Conservation (phyloP, 2,329 filamentous ascomycete genomes). For the Hirsutella rhossiliensis region DNA sequence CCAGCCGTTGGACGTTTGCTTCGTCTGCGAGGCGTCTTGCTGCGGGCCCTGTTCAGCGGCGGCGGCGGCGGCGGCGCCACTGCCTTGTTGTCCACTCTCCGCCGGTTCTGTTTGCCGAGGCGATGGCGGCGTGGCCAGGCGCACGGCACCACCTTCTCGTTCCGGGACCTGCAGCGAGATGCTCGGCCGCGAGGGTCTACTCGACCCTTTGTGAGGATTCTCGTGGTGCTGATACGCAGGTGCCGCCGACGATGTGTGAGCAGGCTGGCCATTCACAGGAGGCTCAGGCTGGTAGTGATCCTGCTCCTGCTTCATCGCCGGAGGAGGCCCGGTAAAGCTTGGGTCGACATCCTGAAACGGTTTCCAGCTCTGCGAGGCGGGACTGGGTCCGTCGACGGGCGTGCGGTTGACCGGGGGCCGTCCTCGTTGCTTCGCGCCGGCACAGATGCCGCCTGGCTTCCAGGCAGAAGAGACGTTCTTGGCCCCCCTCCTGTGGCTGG, state of each 20-base stretch:
- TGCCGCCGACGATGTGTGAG: background rate
- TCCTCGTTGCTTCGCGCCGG: slow-evolving; percentile 62
- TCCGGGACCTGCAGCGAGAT: slow-evolving; percentile 32
- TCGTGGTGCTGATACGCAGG: slow-evolving; percentile 5
- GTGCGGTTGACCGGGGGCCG: slow-evolving; percentile 59
- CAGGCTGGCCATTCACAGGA: background rate
- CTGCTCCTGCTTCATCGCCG: background rate
- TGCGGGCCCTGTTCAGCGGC: background rate
- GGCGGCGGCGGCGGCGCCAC: background rate
- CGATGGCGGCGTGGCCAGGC: slow-evolving; percentile 43
- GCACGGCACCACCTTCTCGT: slow-evolving; percentile 45
- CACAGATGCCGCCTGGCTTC: slow-evolving; percentile 52
- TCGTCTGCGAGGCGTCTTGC: background rate
- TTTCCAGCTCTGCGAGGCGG: slow-evolving; percentile 47
- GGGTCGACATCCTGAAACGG: slow-evolving; percentile 32
- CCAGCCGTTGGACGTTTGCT: slow-evolving; percentile 3
- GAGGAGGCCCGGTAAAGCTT: slow-evolving; percentile 9
- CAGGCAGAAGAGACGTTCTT: slow-evolving; percentile 84
- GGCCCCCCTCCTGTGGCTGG: slow-evolving; percentile 54
- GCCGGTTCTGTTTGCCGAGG: background rate
- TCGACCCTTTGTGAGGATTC: slow-evolving; percentile 4
- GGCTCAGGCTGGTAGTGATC: slow-evolving; percentile 1
- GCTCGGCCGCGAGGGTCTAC: slow-evolving; percentile 20
- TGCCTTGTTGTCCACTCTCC: background rate
- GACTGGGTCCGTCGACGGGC: slow-evolving; percentile 53